Evolutionary conservation across 2,329 filamentous ascomycete genomes (phyloP).

Genomic region (Trichocomaceae sp.): DNA sequence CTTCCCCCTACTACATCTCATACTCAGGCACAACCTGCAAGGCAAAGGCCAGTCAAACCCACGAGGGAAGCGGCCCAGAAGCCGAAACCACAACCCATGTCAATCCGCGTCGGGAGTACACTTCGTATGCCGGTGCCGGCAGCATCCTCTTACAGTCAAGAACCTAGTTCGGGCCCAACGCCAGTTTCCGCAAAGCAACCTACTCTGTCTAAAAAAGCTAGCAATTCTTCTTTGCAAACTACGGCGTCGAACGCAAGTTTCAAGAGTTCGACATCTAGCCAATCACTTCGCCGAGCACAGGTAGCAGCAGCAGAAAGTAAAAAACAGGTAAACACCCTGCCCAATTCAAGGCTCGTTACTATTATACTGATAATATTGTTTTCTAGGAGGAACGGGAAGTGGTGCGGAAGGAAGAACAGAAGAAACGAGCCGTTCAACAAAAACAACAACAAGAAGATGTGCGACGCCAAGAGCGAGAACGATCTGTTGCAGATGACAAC

Average conservation of each 20-base stretch:
- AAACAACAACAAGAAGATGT: conserved; percentile 46
- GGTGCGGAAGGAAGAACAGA: conserved; percentile 66
- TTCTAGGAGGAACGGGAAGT: conserved; percentile 67
- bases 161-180: conserved; percentile 36
- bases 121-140: conserved; percentile 37
- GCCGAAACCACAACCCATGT: conserved; percentile 42
- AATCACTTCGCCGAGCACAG: conserved; percentile 62
- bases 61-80: conserved; percentile 39
- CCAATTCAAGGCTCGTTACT: conserved; percentile 6
- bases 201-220: conserved; percentile 56
- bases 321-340: conserved; percentile 50
- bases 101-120: conserved; percentile 44
- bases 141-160: conserved; percentile 54
- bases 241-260: conserved; percentile 51
- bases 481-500: conserved; percentile 49
- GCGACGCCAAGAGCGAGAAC: conserved; percentile 51
- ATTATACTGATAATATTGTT: conserved; percentile 4
- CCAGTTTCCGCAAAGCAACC: conserved; percentile 39
- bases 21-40: conserved; percentile 20
- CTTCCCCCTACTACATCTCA: conserved; percentile 19
- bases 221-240: conserved; percentile 58
- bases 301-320: conserved; percentile 66
- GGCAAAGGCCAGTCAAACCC: conserved; percentile 39
- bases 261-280: conserved; percentile 56
- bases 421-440: conserved; percentile 59